These are phyloP conservation scores for Cruciata laevipes DNA, from an alignment of 257 asterid species.

Conservation along the genomic window DNA sequence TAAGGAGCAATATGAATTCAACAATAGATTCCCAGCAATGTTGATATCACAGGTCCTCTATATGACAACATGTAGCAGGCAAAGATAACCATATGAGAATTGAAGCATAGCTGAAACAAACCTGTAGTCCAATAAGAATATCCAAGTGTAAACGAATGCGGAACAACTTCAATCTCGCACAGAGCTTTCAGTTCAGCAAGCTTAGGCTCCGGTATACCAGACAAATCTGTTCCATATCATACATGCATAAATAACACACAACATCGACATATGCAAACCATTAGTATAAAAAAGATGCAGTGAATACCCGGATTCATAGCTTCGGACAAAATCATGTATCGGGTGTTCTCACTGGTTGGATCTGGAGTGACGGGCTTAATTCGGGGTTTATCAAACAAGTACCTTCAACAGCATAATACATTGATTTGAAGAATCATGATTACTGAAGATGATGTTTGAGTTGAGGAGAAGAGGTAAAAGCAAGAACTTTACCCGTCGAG, in stretches of 20 bases:
- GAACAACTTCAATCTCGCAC: conserved; percentile 65
- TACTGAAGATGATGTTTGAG: background rate
- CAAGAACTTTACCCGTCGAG: conserved; percentile 50
- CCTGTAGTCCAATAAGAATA: conserved; percentile 94
- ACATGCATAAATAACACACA: conserved; percentile 1
- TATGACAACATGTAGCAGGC: no score
- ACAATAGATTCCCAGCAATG: no score
- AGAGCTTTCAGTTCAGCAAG: conserved; percentile 61
- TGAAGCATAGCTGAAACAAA: conserved; percentile 8
- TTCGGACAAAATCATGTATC: conserved; percentile 71
- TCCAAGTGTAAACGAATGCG: conserved; percentile 68
- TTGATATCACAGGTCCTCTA: no score
- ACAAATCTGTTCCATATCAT: conserved; percentile 49
- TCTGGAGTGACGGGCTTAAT: conserved; percentile 78
- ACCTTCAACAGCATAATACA: conserved; percentile 29
- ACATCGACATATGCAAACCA: background rate
- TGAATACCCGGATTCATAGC: conserved; percentile 50
- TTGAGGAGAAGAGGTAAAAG: background rate
- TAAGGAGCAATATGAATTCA: background rate
- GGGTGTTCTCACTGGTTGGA: conserved; percentile 58
- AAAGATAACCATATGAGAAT: no score
- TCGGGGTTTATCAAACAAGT: conserved; percentile 78
- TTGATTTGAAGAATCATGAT: background rate
- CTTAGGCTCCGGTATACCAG: conserved; percentile 59
- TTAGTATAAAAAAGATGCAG: background rate